A percentile compares a stretch with the other conserved stretches of the same genome.
These are phyloP conservation scores for Diaporthe sp. DNA, from an alignment of 2,329 filamentous ascomycete species.

Conservation along the genomic window DNA sequence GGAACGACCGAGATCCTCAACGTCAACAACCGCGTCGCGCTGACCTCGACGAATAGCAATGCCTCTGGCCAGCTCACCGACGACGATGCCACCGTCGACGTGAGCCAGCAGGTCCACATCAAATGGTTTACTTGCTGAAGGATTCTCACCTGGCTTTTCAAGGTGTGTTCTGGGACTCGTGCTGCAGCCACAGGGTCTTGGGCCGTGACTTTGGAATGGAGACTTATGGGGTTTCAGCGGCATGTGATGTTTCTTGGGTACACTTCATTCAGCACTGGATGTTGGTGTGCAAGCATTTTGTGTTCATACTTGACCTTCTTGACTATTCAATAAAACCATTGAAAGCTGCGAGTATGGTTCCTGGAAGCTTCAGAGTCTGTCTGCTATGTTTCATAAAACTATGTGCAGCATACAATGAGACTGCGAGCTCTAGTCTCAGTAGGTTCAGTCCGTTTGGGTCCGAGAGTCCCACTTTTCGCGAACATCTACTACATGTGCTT, in stretches of 20 bases:
- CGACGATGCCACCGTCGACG: slow-evolving; percentile 60
- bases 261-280: neutral
- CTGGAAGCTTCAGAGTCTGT: too few relatives aligned
- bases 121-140: slow-evolving; percentile 50
- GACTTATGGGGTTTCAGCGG: neutral
- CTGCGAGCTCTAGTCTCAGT: too few relatives aligned
- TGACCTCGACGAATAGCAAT: slow-evolving; percentile 54
- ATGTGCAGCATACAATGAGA: neutral
- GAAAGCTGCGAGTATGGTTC: neutral
- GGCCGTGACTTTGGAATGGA: neutral
- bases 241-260: neutral
- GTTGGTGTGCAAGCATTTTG: neutral
- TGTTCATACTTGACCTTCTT: neutral
- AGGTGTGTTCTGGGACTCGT: neutral
- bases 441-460: too few relatives aligned
- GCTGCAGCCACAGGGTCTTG: neutral
- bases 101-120: slow-evolving; percentile 61
- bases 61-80: slow-evolving; percentile 59
- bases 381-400: neutral
- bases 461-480: too few relatives aligned
- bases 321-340: neutral
- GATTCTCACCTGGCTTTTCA: neutral
- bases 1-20: slow-evolving; percentile 61
- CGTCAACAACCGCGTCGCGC: slow-evolving; percentile 62
- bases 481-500: too few relatives aligned